Evolutionary conservation across 768 basidiomycete genomes (phyloP).

Genomic region (Kwoniella dendrophila): DNA sequence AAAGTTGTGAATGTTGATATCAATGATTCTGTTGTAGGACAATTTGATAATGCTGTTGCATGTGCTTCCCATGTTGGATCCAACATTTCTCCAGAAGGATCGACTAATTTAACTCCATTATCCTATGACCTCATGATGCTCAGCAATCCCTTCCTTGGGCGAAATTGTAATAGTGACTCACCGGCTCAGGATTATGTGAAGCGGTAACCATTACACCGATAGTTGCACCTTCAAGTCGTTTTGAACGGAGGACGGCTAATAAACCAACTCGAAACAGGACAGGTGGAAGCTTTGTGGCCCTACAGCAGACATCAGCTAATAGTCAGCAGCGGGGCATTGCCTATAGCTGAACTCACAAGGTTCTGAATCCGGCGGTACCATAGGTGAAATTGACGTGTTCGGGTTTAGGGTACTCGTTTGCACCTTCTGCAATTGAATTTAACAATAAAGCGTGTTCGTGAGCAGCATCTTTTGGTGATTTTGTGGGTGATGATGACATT

Average conservation of each 20-base stretch:
- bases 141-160: neutral
- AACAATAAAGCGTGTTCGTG: conserved; percentile 40
- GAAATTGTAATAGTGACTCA: conserved; percentile 54
- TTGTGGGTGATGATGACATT: conserved; percentile 25
- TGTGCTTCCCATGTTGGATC: conserved; percentile 87
- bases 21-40: conserved; percentile 72
- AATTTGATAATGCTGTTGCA: conserved; percentile 85
- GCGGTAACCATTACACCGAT: conserved; percentile 99
- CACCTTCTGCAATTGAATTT: conserved; percentile 40
- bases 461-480: conserved; percentile 29
- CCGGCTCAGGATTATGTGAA: conserved; percentile 97
- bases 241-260: conserved; percentile 86
- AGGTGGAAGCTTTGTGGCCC: conserved; percentile 66
- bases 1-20: conserved; percentile 66
- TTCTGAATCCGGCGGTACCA: conserved; percentile 94
- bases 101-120: conserved; percentile 97
- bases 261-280: conserved; percentile 94
- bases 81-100: conserved; percentile 96
- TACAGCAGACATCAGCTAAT: conserved; percentile 4
- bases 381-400: conserved; percentile 72
- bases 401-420: conserved; percentile 67
- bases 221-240: conserved; percentile 81
- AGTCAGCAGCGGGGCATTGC: neutral
- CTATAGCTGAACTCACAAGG: conserved; percentile 64
- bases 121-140: conserved; percentile 63